Percentiles rank a stretch among this genome's conserved stretches.
phyloP scores from a whole-genome alignment of 257 asterid genomes.

The Rubia yunnanensis region DNA sequence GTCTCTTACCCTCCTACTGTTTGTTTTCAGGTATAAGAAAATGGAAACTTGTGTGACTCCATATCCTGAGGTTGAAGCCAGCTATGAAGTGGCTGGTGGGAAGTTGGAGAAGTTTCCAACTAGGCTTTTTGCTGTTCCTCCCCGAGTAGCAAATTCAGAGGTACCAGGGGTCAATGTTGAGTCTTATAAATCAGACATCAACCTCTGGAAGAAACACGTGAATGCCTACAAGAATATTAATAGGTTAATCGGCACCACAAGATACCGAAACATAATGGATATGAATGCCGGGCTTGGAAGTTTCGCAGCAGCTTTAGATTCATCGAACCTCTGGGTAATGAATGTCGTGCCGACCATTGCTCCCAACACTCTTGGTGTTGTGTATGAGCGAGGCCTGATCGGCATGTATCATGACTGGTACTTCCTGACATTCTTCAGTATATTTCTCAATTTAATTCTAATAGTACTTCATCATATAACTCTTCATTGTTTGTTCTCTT shows the following conservation, averaged over 20 bases:
- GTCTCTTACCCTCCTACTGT: background rate
- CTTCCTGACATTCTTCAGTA: background rate
- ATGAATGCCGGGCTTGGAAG: constrained; percentile 94
- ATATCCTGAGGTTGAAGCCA: constrained; percentile 43
- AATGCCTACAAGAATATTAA: constrained; percentile 46
- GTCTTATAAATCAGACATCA: constrained; percentile 53
- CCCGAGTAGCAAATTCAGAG: constrained; percentile 50
- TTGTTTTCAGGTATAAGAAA: constrained; percentile 59
- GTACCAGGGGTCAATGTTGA: constrained; percentile 57
- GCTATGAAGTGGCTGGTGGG: constrained; percentile 52
- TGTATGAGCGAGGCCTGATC: constrained; percentile 78
- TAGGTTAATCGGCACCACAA: constrained; percentile 53
- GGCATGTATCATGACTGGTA: constrained; percentile 97
- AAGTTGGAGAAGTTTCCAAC: constrained; percentile 64
- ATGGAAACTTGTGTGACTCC: constrained; percentile 77
- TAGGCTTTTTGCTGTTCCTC: constrained; percentile 75
- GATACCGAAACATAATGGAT: constrained; percentile 84
- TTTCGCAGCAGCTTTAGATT: constrained; percentile 80
- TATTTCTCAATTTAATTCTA: background rate
- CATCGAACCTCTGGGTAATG: constrained; percentile 86
- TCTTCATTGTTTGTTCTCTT: background rate
- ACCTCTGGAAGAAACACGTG: constrained; percentile 69
- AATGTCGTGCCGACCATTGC: constrained; percentile 77
- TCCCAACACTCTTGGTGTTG: constrained; percentile 53
- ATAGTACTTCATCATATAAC: background rate